Evolutionary conservation across 2,329 filamentous ascomycete species (phyloP).

Genomic region (Colletotrichum simmondsii): DNA sequence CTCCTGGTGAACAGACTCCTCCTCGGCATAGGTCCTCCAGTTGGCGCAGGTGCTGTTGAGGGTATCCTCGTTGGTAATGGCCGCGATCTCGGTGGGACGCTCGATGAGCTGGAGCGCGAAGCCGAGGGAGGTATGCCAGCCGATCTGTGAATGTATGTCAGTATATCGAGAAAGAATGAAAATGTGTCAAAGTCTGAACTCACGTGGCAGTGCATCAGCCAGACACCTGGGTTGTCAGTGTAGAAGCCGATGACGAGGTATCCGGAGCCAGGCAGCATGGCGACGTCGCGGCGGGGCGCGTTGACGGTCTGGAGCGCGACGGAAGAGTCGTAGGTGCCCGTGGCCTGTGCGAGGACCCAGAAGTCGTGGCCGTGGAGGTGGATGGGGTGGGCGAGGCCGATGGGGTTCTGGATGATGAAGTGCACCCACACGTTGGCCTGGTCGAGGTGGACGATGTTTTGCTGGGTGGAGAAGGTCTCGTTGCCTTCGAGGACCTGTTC

Average conservation of each 20-base stretch:
- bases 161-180: not conserved
- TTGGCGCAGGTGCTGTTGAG: constrained; percentile 31
- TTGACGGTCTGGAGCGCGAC: constrained; percentile 44
- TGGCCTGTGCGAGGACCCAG: constrained; percentile 41
- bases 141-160: constrained; percentile 10
- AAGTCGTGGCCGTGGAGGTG: constrained; percentile 61
- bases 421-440: constrained; percentile 43
- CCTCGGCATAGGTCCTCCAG: constrained; percentile 32
- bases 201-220: constrained; percentile 61
- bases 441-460: constrained; percentile 37
- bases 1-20: constrained; percentile 31
- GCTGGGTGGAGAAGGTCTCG: constrained; percentile 36
- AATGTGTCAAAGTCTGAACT: not conserved
- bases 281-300: constrained; percentile 63
- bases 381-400: constrained; percentile 53
- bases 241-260: constrained; percentile 62
- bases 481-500: constrained; percentile 37
- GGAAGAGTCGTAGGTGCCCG: constrained; percentile 39
- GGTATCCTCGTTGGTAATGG: constrained; percentile 28
- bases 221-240: constrained; percentile 59
- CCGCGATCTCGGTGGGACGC: constrained; percentile 34
- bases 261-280: constrained; percentile 55
- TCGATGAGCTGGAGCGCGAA: constrained; percentile 40
- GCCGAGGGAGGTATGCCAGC: constrained; percentile 38
- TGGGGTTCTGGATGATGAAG: constrained; percentile 45